phyloP scores from a whole-genome alignment of 768 basidiomycete genomes.

The Mycena polygramma region DNA sequence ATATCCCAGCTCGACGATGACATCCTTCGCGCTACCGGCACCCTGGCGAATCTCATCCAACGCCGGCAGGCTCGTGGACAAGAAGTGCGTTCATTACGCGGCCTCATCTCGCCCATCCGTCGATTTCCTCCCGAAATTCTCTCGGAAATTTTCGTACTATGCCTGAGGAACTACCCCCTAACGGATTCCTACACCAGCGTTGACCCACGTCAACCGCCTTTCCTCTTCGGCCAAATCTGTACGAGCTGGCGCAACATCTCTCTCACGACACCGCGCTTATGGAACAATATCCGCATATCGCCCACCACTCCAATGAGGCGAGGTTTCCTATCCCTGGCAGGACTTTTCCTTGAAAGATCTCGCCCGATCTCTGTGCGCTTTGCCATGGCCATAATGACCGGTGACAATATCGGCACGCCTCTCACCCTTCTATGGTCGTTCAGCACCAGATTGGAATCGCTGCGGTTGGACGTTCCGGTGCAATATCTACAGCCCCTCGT shows the following conservation, averaged over 20 bases:
- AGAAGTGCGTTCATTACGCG: background rate
- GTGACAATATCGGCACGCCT: background rate
- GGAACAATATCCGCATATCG: background rate
- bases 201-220: background rate
- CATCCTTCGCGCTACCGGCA: no score
- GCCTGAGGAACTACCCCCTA: background rate
- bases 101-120: background rate
- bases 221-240: background rate
- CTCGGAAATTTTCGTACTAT: background rate
- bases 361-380: background rate
- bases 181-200: background rate
- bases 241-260: background rate
- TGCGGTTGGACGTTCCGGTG: background rate
- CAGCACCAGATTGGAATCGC: background rate
- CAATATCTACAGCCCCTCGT: background rate
- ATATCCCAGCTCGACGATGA: no score
- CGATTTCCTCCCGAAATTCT: background rate
- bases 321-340: background rate
- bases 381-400: background rate
- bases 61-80: background rate
- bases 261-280: background rate
- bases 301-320: background rate
- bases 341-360: background rate
- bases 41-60: background rate
- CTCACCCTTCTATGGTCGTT: background rate